phyloP scores from a whole-genome alignment of 1,284 basidiomycete species.

The Malassezia caprae region DNA sequence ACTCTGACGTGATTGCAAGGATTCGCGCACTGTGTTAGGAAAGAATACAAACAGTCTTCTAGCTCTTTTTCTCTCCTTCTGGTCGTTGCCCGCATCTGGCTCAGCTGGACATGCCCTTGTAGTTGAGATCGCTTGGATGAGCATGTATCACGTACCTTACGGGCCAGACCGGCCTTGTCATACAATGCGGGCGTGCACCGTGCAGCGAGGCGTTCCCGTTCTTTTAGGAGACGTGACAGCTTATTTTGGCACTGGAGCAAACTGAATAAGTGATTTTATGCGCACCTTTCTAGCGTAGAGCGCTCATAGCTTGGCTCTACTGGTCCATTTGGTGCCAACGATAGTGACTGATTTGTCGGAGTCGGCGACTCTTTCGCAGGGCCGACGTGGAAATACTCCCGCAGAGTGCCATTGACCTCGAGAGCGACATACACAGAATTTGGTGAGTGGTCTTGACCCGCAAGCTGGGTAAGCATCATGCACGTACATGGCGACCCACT shows the following conservation, averaged over 20 bases:
- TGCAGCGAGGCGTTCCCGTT: background rate
- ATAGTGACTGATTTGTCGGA: background rate
- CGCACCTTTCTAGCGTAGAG: background rate
- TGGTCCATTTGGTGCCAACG: background rate
- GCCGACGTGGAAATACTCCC: background rate
- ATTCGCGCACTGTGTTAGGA: background rate
- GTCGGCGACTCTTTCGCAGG: background rate
- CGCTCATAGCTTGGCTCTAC: background rate
- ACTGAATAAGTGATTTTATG: background rate
- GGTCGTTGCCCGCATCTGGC: background rate
- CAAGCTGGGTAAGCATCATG: background rate
- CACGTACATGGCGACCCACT: background rate
- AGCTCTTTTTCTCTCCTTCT: background rate
- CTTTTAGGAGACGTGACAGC: background rate
- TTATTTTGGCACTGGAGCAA: background rate
- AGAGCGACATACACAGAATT: background rate
- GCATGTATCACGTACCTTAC: background rate
- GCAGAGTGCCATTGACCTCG: background rate
- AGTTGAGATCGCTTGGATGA: background rate
- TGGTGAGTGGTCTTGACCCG: background rate
- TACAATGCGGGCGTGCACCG: background rate
- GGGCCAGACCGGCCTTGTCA: background rate
- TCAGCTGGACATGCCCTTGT: background rate
- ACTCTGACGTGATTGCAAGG: constrained; percentile 9
- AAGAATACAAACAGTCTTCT: background rate